phyloP scores from a whole-genome alignment of 208 protist genomes.

The Crithidia fasciculata region DNA sequence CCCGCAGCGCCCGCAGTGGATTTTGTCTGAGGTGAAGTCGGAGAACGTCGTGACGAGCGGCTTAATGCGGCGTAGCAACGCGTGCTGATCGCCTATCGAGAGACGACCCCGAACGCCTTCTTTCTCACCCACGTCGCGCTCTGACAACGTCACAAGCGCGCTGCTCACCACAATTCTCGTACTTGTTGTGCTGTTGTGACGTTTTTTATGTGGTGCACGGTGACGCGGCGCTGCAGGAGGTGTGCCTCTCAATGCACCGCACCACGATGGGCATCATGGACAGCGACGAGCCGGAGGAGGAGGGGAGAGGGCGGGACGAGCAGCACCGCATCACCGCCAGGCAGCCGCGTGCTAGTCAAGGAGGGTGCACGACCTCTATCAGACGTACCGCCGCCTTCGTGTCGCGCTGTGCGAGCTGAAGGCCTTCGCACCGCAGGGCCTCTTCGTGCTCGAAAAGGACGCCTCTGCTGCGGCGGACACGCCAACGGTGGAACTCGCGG shows the following conservation, averaged over 20 bases:
- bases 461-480: neutral
- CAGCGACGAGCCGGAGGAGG: conserved; percentile 17
- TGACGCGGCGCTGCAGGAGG: conserved; percentile 35
- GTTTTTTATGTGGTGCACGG: conserved; percentile 28
- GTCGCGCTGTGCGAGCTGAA: conserved; percentile 48
- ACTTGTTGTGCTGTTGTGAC: conserved; percentile 21
- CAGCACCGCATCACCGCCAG: neutral
- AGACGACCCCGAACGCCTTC: conserved; percentile 27
- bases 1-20: neutral
- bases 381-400: conserved; percentile 47
- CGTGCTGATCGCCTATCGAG: conserved; percentile 27
- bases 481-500: neutral
- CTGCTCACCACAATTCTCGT: conserved; percentile 30
- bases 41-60: neutral
- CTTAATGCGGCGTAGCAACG: neutral
- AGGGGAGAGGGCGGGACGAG: neutral
- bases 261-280: conserved; percentile 25
- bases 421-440: conserved; percentile 54
- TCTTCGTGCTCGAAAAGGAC: conserved; percentile 26
- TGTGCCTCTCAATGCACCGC: conserved; percentile 38
- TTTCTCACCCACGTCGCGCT: conserved; percentile 20
- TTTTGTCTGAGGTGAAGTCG: neutral
- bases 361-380: conserved; percentile 46
- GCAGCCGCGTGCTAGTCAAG: conserved; percentile 16
- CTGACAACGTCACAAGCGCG: conserved; percentile 13